These are phyloP conservation scores for Dactylella cylindrospora DNA, from an alignment of 2,329 filamentous ascomycete genomes.

Conservation along the genomic window DNA sequence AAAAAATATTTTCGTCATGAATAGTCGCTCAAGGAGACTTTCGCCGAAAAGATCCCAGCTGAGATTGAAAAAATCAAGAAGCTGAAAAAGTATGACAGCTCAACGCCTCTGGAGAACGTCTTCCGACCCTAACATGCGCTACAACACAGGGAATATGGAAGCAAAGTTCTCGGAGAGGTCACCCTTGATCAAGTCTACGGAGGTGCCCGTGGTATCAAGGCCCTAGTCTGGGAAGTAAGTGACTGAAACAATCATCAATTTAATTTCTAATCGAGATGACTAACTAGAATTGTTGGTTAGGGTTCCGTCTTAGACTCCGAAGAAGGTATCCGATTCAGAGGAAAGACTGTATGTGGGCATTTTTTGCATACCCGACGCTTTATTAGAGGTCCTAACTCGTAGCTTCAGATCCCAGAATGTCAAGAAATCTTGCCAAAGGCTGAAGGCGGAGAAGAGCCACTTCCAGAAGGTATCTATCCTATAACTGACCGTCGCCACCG, in stretches of 20 bases:
- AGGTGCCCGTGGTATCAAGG: constrained; percentile 98
- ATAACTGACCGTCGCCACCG: neutral
- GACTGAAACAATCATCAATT: constrained; percentile 33
- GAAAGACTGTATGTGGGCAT: constrained; percentile 71
- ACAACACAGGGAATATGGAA: constrained; percentile 77
- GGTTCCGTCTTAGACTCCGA: constrained; percentile 95
- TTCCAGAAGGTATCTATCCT: constrained; percentile 73
- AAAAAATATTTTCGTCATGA: neutral
- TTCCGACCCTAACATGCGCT: constrained; percentile 27
- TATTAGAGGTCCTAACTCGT: neutral
- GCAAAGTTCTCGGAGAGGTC: constrained; percentile 94
- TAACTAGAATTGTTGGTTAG: constrained; percentile 50
- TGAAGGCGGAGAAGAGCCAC: constrained; percentile 91
- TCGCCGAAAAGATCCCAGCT: constrained; percentile 89
- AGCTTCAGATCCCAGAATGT: constrained; percentile 86
- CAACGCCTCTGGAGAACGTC: neutral
- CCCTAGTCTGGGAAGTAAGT: constrained; percentile 86
- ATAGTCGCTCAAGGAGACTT: constrained; percentile 96
- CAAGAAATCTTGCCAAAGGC: constrained; percentile 97
- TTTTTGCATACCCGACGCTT: neutral
- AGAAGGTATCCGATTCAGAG: constrained; percentile 99
- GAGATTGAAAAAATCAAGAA: constrained; percentile 99
- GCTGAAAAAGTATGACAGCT: constrained; percentile 74
- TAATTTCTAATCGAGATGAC: constrained; percentile 6
- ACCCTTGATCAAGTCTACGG: constrained; percentile 99